A percentile compares a stretch with the other conserved stretches of the same genome.
phyloP scores from a whole-genome alignment of 2,329 filamentous ascomycete genomes.

The Alternaria dauci region DNA sequence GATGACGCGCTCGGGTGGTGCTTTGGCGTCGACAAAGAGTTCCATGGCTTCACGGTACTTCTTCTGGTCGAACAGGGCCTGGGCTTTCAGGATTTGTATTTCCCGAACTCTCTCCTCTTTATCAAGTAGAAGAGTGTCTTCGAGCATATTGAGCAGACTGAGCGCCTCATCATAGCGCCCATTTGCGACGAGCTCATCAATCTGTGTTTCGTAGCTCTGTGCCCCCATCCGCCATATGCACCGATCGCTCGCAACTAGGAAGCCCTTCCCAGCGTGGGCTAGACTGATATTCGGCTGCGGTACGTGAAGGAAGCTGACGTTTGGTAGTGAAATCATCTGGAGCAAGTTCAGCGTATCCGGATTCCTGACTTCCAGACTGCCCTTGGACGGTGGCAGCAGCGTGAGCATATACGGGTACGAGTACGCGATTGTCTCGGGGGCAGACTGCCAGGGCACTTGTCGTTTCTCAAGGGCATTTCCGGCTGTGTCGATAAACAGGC shows the following conservation, averaged over 20 bases:
- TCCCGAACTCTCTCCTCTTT: slow-evolving; percentile 83
- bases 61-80: slow-evolving; percentile 79
- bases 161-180: slow-evolving; percentile 88
- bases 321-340: slow-evolving; percentile 83
- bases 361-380: slow-evolving; percentile 87
- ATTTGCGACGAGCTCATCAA: slow-evolving; percentile 79
- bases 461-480: slow-evolving; percentile 83
- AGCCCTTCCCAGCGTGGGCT: slow-evolving; percentile 95
- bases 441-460: slow-evolving; percentile 89
- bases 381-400: slow-evolving; percentile 82
- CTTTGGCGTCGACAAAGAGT: slow-evolving; percentile 87
- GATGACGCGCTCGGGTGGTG: slow-evolving; percentile 88
- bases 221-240: slow-evolving; percentile 96
- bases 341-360: slow-evolving; percentile 89
- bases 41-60: slow-evolving; percentile 89
- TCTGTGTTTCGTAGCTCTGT: slow-evolving; percentile 87
- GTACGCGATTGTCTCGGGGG: slow-evolving; percentile 91
- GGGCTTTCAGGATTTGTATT: slow-evolving; percentile 91
- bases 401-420: slow-evolving; percentile 96
- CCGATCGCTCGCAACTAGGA: slow-evolving; percentile 89
- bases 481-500: slow-evolving; percentile 84
- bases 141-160: slow-evolving; percentile 85
- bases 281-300: slow-evolving; percentile 91
- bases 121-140: slow-evolving; percentile 86
- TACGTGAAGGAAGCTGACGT: slow-evolving; percentile 85